Evolutionary conservation across 345 rosid species (phyloP), one percentile per base, ranked within the genome.

Genomic region (Microcos paniculata): DNA sequence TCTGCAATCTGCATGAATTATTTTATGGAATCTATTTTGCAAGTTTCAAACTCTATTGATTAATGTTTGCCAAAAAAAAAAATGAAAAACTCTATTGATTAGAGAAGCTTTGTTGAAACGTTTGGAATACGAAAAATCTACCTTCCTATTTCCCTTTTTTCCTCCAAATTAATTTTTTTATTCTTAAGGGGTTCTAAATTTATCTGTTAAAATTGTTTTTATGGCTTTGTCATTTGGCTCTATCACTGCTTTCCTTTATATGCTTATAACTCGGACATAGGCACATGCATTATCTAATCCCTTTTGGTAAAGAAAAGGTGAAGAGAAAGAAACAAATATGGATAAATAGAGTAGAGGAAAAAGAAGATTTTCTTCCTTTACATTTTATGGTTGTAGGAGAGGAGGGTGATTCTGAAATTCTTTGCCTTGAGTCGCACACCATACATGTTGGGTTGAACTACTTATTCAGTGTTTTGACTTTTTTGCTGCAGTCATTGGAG

Each of bases 401-500:
- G 23, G 23, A 10, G 65, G 10, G 8, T 38, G 6, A 8, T 10
- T 19, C 0, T 10, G 11, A 42, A 24, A 45, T 49, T 51, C 3
- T n/a, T 16, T 21, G 14, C 16, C 8, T 69, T 28, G 35, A 62
- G 35, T 59, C 24, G 0, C 18, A 21, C 9, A 3, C 15, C 4
- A 10, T 24, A 4, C 61, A 24, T 66, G 33, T 26, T 6, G 33
- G 38, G 38, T 66, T 66, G 23, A n/a, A 31, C 38, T 49, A 23
- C 62, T 28, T 71, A 82, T 65, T 72, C 26, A 57, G 6, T 72
- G 46, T 62, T 62, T 31, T 58, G 45, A 52, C 52, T 19, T 3
- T 40, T 73, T 45, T 1, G 58, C 4, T 82, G 83, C 90, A 96
- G 99, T 90, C 97, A 23, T 82, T 96, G 84, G 99, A 96, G 81